Evolutionary conservation across 2,329 filamentous ascomycete species (phyloP).

Genomic region (Colletotrichum destructivum): DNA sequence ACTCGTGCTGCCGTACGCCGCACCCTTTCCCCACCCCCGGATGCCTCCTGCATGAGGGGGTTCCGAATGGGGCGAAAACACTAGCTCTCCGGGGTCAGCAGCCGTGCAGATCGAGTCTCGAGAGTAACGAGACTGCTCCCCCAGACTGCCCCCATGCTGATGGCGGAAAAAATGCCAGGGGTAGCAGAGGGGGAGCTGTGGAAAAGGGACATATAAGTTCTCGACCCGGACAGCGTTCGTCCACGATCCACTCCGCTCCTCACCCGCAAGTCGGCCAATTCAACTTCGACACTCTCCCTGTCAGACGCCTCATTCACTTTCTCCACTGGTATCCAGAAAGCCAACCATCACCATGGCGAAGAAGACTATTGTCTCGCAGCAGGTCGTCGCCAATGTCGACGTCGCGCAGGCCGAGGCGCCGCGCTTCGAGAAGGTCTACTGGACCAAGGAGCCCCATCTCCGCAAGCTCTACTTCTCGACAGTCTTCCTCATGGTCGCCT

Average conservation of each 20-base stretch:
- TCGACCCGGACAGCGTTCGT: constrained; percentile 6
- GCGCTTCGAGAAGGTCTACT: constrained; percentile 68
- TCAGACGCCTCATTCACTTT: background rate
- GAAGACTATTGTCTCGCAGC: constrained; percentile 38
- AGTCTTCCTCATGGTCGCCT: constrained; percentile 70
- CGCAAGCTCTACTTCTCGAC: constrained; percentile 69
- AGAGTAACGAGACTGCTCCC: background rate
- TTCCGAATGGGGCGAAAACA: constrained; percentile 35
- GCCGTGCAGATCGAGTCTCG: constrained; percentile 23
- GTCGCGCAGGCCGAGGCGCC: constrained; percentile 62
- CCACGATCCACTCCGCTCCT: background rate
- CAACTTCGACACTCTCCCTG: constrained; percentile 29
- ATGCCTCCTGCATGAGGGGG: constrained; percentile 33
- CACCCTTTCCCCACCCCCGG: constrained; percentile 25
- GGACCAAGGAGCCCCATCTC: constrained; percentile 70
- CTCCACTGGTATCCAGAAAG: constrained; percentile 24
- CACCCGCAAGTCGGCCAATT: constrained; percentile 40
- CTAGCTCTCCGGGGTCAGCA: constrained; percentile 35
- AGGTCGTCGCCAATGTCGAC: constrained; percentile 51
- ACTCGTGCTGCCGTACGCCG: constrained; percentile 34
- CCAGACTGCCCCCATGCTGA: background rate
- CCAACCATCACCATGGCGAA: constrained; percentile 38
- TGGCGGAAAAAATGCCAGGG: background rate
- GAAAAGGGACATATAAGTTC: constrained; percentile 35
- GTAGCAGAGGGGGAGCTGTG: background rate